These are phyloP conservation scores for Staphylotrichum tortipilum DNA, from an alignment of 495 filamentous ascomycete species.

Conservation along the genomic window DNA sequence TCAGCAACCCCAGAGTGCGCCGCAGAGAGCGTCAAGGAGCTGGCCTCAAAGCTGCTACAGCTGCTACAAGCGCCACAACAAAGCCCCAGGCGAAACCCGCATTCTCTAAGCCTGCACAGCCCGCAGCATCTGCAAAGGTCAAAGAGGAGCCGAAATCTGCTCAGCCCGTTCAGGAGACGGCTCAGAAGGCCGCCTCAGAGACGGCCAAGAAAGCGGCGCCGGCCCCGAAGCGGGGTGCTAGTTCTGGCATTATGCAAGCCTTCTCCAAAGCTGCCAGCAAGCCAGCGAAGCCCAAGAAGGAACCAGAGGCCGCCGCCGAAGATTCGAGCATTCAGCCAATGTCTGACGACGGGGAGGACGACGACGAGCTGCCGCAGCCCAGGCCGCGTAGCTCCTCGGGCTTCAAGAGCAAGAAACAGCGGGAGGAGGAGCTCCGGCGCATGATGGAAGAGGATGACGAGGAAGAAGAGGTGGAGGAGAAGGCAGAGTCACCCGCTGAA, in stretches of 20 bases:
- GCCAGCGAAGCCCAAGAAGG: constrained; percentile 30
- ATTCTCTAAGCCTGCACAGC: not conserved
- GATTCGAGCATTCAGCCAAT: constrained; percentile 54
- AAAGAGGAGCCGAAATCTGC: constrained; percentile 30
- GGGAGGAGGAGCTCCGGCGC: constrained; percentile 60
- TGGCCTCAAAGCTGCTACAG: constrained; percentile 15
- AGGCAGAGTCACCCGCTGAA: constrained; percentile 33
- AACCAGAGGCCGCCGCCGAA: constrained; percentile 44
- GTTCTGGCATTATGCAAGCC: constrained; percentile 62
- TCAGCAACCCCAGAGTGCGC: constrained; percentile 31
- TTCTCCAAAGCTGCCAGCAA: constrained; percentile 74
- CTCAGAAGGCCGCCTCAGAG: constrained; percentile 21
- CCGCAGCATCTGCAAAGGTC: constrained; percentile 5
- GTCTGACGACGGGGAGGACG: constrained; percentile 65
- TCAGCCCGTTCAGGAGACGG: constrained; percentile 13
- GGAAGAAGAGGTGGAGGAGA: constrained; percentile 21
- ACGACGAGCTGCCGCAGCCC: constrained; percentile 43
- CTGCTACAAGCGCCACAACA: constrained; percentile 3
- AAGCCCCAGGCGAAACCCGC: constrained; percentile 15
- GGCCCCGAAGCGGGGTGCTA: constrained; percentile 47
- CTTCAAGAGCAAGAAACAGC: constrained; percentile 56
- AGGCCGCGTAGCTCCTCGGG: constrained; percentile 27
- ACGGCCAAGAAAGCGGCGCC: constrained; percentile 33
- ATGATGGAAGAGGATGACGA: constrained; percentile 86
- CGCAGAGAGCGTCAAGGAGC: constrained; percentile 30